phyloP scores from a whole-genome alignment of 192 early-diverging fungal genomes.

The Backusella mclennaniae region DNA sequence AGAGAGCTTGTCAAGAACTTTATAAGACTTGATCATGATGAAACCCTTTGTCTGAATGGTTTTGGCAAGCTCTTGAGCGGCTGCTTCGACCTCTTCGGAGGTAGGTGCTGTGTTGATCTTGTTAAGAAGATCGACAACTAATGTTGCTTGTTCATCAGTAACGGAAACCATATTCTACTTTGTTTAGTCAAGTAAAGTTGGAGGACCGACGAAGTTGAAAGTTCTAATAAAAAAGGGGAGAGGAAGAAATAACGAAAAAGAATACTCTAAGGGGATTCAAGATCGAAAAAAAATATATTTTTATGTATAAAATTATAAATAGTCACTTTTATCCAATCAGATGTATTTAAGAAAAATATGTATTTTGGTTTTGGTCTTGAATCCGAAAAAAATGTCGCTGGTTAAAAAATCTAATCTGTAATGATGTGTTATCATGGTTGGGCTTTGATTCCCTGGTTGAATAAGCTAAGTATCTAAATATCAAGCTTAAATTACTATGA shows the following conservation, averaged over 20 bases:
- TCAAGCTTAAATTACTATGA: no score
- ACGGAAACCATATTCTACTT: conserved; percentile 20
- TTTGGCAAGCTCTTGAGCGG: conserved; percentile 45
- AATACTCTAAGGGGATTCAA: neutral
- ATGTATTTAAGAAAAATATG: no score
- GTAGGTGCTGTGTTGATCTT: conserved; percentile 48
- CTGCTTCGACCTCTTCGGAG: conserved; percentile 47
- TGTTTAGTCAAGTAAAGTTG: neutral
- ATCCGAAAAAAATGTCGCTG: no score
- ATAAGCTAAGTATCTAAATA: no score
- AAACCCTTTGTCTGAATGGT: conserved; percentile 49
- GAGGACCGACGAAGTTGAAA: neutral
- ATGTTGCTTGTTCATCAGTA: conserved; percentile 19
- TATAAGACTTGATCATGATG: conserved; percentile 53
- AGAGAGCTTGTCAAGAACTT: conserved; percentile 55
- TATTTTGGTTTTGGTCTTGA: no score
- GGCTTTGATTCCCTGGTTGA: no score
- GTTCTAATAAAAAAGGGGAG: neutral
- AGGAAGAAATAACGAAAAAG: neutral
- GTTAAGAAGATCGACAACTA: conserved; percentile 37
- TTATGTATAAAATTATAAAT: no score
- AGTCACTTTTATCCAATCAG: no score
- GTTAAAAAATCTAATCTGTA: no score
- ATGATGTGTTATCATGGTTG: no score
- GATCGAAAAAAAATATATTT: no score